Conservation (phyloP, 768 basidiomycete species). For the Rhodocollybia butyracea region DNA sequence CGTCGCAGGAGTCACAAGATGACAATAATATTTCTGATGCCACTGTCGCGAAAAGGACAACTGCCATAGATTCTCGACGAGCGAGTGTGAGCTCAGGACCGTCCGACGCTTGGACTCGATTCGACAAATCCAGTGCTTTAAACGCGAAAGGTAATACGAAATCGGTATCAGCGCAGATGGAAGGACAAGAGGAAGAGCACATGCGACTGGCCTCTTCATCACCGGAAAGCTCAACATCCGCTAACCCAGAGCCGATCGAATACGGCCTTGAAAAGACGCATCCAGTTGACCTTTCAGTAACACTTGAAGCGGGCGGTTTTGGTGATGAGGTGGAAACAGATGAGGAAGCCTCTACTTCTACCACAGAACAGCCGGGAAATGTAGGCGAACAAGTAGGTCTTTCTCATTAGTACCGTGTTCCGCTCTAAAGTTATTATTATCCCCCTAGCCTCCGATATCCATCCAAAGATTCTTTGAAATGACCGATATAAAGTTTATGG, state of each 20-base stretch:
- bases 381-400: conserved; percentile 38
- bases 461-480: conserved; percentile 78
- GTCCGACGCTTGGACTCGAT: conserved; percentile 32
- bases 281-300: conserved; percentile 19
- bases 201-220: too few species aligned
- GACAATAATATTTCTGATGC: conserved; percentile 8
- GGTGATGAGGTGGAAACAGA: conserved; percentile 12
- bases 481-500: conserved; percentile 82
- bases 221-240: too few species aligned
- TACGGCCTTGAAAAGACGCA: too few species aligned
- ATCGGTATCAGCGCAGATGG: conserved; percentile 25
- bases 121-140: conserved; percentile 22
- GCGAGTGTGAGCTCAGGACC: conserved; percentile 39
- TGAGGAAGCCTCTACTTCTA: too few species aligned
- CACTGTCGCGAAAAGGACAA: conserved; percentile 30
- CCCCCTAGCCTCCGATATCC: conserved; percentile 61
- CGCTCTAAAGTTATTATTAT: conserved; percentile 6
- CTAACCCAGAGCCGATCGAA: too few species aligned
- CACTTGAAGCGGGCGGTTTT: conserved; percentile 12
- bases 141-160: conserved; percentile 16
- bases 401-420: neutral
- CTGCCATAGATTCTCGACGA: conserved; percentile 30
- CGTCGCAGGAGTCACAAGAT: conserved; percentile 6
- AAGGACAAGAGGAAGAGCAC: too few species aligned
- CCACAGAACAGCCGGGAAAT: too few species aligned